Conservation (phyloP, 225 moss, liverwort and hornwort species). For the Marchantia polymorpha region DNA sequence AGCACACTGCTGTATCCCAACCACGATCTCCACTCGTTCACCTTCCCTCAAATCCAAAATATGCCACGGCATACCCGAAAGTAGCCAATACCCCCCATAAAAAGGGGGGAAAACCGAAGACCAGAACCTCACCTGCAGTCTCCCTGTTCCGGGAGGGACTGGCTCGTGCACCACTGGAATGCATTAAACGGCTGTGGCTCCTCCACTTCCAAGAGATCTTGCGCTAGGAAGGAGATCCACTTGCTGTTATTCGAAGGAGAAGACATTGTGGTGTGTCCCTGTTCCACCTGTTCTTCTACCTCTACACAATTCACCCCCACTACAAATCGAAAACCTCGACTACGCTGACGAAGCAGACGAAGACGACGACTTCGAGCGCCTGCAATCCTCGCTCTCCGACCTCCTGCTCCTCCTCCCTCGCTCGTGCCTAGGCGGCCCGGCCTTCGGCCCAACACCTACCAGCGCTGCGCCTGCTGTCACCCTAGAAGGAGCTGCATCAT, state of each 20-base stretch:
- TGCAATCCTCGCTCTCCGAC: neutral
- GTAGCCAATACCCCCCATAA: neutral
- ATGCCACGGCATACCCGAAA: neutral
- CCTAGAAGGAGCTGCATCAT: slow-evolving; percentile 16
- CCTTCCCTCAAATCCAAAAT: neutral
- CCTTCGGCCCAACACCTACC: slow-evolving; percentile 5
- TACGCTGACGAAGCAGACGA: neutral
- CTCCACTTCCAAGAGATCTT: slow-evolving; percentile 71
- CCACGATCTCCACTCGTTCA: neutral
- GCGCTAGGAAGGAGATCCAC: slow-evolving; percentile 89
- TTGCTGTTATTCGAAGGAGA: slow-evolving; percentile 71
- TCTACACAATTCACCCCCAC: neutral
- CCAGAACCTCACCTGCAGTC: slow-evolving; percentile 63
- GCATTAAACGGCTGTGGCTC: slow-evolving; percentile 74
- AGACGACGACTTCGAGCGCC: neutral
- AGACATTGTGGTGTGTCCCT: slow-evolving; percentile 53
- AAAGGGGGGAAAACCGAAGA: neutral
- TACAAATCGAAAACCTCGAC: slow-evolving; percentile 19
- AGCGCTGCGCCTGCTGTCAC: slow-evolving; percentile 5
- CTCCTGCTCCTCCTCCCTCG: neutral
- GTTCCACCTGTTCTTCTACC: slow-evolving; percentile 12
- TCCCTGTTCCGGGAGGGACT: slow-evolving; percentile 61
- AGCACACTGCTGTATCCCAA: neutral
- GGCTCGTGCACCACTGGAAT: slow-evolving; percentile 69
- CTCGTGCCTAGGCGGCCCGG: neutral